A percentile compares a stretch with the other conserved stretches of the same genome.
phyloP scores from a whole-genome alignment of 176 grass and related monocot genomes.

The Zea luxurians region DNA sequence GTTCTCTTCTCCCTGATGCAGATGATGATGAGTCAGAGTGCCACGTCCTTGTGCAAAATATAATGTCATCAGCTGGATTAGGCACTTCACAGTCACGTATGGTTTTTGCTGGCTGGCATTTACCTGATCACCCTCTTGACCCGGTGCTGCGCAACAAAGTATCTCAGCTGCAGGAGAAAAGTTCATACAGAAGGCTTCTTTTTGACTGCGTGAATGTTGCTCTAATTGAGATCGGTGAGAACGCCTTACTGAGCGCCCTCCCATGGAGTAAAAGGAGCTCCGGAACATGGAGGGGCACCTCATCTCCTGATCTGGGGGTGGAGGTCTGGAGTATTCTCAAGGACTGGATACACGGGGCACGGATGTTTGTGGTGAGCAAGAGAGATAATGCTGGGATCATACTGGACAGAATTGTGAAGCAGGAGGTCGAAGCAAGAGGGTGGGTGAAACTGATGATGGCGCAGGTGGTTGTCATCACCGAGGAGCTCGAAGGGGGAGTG shows the following conservation, averaged over 20 bases:
- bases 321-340: conserved; percentile 70
- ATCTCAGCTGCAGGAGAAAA: conserved; percentile 52
- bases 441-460: conserved; percentile 53
- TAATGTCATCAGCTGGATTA: conserved; percentile 66
- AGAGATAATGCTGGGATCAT: conserved; percentile 41
- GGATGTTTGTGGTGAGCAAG: conserved; percentile 39
- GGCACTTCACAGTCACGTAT: conserved; percentile 38
- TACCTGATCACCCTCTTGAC: conserved; percentile 67
- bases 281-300: conserved; percentile 18
- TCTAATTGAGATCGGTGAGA: conserved; percentile 62
- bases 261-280: conserved; percentile 44
- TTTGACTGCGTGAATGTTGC: conserved; percentile 81
- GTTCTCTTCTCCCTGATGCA: conserved; percentile 27
- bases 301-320: conserved; percentile 32
- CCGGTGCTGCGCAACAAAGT: conserved; percentile 62
- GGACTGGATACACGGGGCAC: conserved; percentile 57
- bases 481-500: conserved; percentile 51
- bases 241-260: conserved; percentile 43
- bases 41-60: conserved; percentile 67
- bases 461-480: conserved; percentile 64
- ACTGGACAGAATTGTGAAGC: conserved; percentile 59
- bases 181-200: conserved; percentile 64
- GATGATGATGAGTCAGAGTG: conserved; percentile 59
- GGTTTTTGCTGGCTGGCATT: conserved; percentile 61
- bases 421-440: conserved; percentile 56